Conservation (phyloP, 2,329 filamentous ascomycete species). For the Colletotrichum sp. region DNA sequence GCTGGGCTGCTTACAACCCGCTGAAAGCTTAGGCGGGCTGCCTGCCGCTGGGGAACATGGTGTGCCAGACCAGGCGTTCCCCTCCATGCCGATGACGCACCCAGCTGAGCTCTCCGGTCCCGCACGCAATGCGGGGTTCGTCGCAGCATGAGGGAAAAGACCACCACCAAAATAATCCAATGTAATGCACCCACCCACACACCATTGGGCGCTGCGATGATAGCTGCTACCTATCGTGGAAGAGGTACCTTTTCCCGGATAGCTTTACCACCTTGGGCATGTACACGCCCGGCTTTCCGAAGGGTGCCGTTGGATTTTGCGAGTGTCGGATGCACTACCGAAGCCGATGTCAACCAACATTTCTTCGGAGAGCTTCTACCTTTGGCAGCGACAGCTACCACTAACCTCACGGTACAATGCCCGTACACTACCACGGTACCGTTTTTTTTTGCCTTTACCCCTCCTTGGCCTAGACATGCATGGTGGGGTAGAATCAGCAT, state of each 20-base stretch:
- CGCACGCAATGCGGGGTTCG: slow-evolving; percentile 18
- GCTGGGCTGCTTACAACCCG: not conserved
- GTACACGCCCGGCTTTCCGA: not conserved
- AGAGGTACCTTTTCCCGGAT: not conserved
- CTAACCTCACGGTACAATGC: not conserved
- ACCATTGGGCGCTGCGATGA: not conserved
- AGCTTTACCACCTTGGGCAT: slow-evolving; percentile 5
- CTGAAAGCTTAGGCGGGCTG: not conserved
- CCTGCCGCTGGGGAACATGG: not conserved
- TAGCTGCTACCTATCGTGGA: not conserved
- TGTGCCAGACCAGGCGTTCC: not conserved
- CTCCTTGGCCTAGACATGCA: not conserved
- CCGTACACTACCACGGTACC: not conserved
- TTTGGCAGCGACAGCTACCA: not conserved
- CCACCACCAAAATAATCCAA: not conserved
- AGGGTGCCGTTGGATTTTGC: not conserved
- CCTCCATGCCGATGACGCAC: slow-evolving; percentile 15
- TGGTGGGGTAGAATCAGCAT: slow-evolving; percentile 16
- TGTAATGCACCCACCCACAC: not conserved
- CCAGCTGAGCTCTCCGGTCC: slow-evolving; percentile 8
- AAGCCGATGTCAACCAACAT: not conserved
- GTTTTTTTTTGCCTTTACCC: not conserved
- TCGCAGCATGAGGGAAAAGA: slow-evolving; percentile 16
- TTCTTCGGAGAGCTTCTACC: not conserved
- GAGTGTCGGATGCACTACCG: not conserved